Base-by-base conservation (phyloP, 495 filamentous ascomycete species). In the Hyphodiscus hymeniophilus region DNA sequence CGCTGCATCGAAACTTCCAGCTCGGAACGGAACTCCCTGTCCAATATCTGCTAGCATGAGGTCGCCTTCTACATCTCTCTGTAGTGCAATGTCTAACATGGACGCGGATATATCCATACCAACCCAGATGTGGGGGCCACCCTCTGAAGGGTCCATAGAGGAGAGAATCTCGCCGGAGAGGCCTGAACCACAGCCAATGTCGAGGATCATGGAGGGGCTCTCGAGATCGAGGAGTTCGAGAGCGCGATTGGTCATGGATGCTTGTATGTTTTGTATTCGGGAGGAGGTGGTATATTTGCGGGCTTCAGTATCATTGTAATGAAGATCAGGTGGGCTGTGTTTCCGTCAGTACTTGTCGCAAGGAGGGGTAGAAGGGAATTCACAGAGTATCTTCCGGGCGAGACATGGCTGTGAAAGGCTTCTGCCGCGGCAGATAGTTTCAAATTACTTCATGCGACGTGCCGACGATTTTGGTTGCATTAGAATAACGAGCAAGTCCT, bases 271-370 rank as follows among this genome's bases (percentile, higher is more conserved):
- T 58, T 89, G 84, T 60, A 98, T 97, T 45, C 92, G 89, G 16
- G 89, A 95, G 45, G 80, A 87, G 23, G 91, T 95, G n/a, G 94
- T 98, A 70, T 98, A 98, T 71, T 95, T 91, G 63, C 82, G 82
- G 12, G 92, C 89, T 71, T 94, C 89, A 71, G 76, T 74, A 65
- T 96, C 94, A 69, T 95, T 85, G 72, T 98, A 98, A 71, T 91
- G 92, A 56, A 97, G 79, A 70, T 98, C 92, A 49, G 92, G 89
- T 41, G 87, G 86, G 56, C 89, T 94, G 48, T 16, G 38, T 40
- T n/a, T n/a, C n/a, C n/a, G 38, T 40, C 38, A 40, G 38, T 40
- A 3, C 7, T 12, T 40, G 20, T 20, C 36, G 47, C 46, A 33
- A 28, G 55, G 50, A 40, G 31, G 34, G 16, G 32, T 30, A 34